A percentile compares a stretch with the other conserved stretches of the same genome.
phyloP scores from a whole-genome alignment of 768 basidiomycete species.

The Tylopilus sp. region DNA sequence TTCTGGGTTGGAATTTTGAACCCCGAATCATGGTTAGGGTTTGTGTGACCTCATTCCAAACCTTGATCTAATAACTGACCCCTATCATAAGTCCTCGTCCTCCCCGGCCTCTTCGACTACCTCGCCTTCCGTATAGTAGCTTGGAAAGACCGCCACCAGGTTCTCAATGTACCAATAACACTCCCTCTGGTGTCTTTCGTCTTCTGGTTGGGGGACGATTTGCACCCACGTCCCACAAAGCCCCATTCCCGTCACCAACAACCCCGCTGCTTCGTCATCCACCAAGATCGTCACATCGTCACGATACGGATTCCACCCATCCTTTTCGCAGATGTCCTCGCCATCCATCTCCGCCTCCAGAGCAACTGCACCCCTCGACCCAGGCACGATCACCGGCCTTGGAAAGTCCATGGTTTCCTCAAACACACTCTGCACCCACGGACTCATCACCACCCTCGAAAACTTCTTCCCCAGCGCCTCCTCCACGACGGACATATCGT shows the following conservation, averaged over 20 bases:
- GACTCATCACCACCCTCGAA: conserved; percentile 46
- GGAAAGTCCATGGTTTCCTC: conserved; percentile 37
- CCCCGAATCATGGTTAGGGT: conserved; percentile 32
- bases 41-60: conserved; percentile 12
- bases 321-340: not conserved
- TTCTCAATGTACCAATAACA: conserved; percentile 60
- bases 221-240: conserved; percentile 37
- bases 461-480: conserved; percentile 40
- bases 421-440: conserved; percentile 40
- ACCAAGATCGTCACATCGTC: conserved; percentile 32
- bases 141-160: conserved; percentile 46
- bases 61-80: not conserved
- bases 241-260: conserved; percentile 30
- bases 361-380: conserved; percentile 27
- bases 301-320: conserved; percentile 38
- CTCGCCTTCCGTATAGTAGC: conserved; percentile 38
- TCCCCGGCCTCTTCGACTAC: not conserved
- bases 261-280: conserved; percentile 8
- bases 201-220: conserved; percentile 18
- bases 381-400: conserved; percentile 31
- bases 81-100: not conserved
- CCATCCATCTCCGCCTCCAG: too few relatives aligned
- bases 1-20: conserved; percentile 19
- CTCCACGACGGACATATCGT: conserved; percentile 34
- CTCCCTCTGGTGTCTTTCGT: conserved; percentile 6